Base-by-base conservation (phyloP, 352 stramenopile genomes). In the Pythium guiyangense region DNA sequence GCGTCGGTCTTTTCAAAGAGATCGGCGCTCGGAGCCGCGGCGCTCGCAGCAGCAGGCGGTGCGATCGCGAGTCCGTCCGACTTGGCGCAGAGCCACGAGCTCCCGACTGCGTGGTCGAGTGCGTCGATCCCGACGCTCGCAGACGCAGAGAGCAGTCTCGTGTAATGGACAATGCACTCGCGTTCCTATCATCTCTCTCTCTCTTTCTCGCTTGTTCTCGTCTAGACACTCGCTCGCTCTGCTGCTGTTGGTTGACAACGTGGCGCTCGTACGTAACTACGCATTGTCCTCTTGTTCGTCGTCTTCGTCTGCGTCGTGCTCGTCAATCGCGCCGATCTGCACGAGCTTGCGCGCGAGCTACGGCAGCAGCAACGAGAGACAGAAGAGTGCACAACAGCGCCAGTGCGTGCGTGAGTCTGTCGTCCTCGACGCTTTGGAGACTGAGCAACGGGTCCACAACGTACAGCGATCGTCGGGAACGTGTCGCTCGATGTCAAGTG, bases 341-440 rank as follows among this genome's bases (percentile, higher is more conserved):
- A 77, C 75, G 47, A 92, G 58, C 40, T 77, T 79, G 18, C 63
- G 69, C 20, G 77, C 81, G 35, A 92, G 64, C 81, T 91, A n/a
- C n/a, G n/a, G n/a, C n/a, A n/a, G 64, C 56, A 63, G 47, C 44
- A 22, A 3, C n/a, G n/a, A 1, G 34, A 39, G 34, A 39, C n/a
- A n/a, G n/a, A n/a, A n/a, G n/a, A n/a, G n/a, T n/a, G 10, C 34
- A 39, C 14, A 39, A 12, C 14, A 39, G 14, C 10, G 34, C 37
- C 5, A 43, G 37, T 43, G 22, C 22, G 44, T 18, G 26, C 27
- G 18, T 18, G 22, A 63, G 34, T 25, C n/a, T n/a, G n/a, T n/a
- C n/a, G n/a, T n/a, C n/a, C n/a, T n/a, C n/a, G n/a, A n/a, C n/a
- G n/a, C n/a, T n/a, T n/a, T n/a, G n/a, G n/a, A n/a, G n/a, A n/a